phyloP scores from a whole-genome alignment of 2,329 filamentous ascomycete genomes.

The Phoma sp. region DNA sequence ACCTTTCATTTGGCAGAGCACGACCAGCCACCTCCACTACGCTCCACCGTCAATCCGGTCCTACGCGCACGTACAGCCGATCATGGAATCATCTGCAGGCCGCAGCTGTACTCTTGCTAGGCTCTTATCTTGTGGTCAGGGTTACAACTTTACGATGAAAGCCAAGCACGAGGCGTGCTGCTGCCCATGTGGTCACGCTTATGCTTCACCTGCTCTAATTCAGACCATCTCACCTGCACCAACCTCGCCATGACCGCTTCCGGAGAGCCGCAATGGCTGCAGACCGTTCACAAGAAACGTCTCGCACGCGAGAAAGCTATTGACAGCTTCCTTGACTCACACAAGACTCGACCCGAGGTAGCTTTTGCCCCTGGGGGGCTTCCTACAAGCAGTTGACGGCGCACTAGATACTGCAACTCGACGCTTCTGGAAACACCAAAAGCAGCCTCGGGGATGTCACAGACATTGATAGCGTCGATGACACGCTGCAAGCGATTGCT shows the following conservation, averaged over 20 bases:
- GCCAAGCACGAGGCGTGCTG: background rate
- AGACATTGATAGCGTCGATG: constrained; percentile 26
- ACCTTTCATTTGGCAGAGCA: constrained; percentile 25
- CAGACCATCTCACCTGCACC: background rate
- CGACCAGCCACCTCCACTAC: constrained; percentile 1
- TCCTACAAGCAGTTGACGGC: constrained; percentile 12
- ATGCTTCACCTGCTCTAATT: too few species aligned
- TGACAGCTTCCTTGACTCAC: constrained; percentile 23
- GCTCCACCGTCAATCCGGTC: background rate
- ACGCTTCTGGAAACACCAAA: constrained; percentile 14
- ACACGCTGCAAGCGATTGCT: constrained; percentile 31
- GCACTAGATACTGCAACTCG: constrained; percentile 21
- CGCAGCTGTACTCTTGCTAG: background rate
- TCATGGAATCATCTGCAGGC: background rate
- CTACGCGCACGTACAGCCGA: background rate
- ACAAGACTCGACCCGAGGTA: constrained; percentile 10
- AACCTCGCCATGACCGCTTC: constrained; percentile 23
- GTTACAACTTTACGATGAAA: background rate
- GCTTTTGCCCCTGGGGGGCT: background rate
- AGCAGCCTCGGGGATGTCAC: constrained; percentile 3
- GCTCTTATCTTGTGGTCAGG: background rate
- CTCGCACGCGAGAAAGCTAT: constrained; percentile 35
- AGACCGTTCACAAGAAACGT: constrained; percentile 34
- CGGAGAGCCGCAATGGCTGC: constrained; percentile 33
- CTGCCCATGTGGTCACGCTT: background rate